Evolutionary conservation across 73 alveolate genomes (phyloP).

Genomic region (Tetrahymena elliotti): DNA sequence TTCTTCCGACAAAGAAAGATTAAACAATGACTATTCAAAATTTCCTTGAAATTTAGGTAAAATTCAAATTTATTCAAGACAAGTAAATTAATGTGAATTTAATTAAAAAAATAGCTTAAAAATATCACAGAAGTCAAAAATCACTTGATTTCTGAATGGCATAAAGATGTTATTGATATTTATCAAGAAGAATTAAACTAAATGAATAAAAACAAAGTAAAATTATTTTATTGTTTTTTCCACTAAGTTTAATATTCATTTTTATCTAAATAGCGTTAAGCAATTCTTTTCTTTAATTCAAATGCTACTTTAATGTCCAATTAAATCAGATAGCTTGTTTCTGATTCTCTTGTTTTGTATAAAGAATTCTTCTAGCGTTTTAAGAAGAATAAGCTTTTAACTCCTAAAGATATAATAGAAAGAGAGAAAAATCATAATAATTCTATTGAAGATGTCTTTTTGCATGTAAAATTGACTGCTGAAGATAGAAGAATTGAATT

Average conservation of each 20-base stretch:
- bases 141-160: conserved; percentile 35
- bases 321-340: conserved; percentile 65
- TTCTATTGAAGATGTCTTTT: conserved; percentile 73
- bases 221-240: background rate
- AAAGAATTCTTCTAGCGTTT: conserved; percentile 71
- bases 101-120: background rate
- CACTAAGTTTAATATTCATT: background rate
- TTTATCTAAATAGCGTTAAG: conserved; percentile 45
- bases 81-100: background rate
- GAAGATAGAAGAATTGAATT: conserved; percentile 66
- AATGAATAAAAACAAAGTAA: conserved; percentile 2
- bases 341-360: conserved; percentile 65
- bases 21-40: conserved; percentile 56
- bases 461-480: conserved; percentile 53
- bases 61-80: background rate
- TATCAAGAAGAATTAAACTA: conserved; percentile 23
- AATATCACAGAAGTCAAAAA: conserved; percentile 26
- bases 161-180: conserved; percentile 32
- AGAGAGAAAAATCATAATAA: conserved; percentile 66
- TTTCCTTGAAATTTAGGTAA: conserved; percentile 62
- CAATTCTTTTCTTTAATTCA: conserved; percentile 78
- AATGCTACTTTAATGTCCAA: conserved; percentile 84
- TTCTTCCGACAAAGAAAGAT: conserved; percentile 71
- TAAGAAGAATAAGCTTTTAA: conserved; percentile 47
- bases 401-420: conserved; percentile 53